A percentile compares a stretch with the other conserved stretches of the same genome.
Evolutionary conservation across 441 rosid species (phyloP).

Genomic region (Pelargonium myrrhifolium): DNA sequence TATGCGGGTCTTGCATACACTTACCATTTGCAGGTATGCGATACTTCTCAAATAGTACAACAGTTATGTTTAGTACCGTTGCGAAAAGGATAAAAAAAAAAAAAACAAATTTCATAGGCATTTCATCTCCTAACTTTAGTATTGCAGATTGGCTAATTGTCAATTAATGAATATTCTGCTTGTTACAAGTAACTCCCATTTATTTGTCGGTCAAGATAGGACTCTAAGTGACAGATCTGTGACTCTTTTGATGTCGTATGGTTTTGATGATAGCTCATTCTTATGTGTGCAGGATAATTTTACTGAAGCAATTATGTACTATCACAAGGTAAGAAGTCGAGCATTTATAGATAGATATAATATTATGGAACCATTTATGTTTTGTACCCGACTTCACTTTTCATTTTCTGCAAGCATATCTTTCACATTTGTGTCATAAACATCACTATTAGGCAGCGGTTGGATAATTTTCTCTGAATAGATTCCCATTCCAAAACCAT

Average conservation of each 20-base stretch:
- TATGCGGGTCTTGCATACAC: conserved; percentile 91
- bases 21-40: conserved; percentile 71
- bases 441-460: too few relatives aligned
- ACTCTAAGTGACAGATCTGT: too few relatives aligned
- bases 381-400: not conserved
- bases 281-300: conserved; percentile 55
- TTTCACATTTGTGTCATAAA: not conserved
- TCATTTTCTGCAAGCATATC: not conserved
- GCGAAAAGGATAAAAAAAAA: too few relatives aligned
- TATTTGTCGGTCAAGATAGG: too few relatives aligned
- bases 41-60: not conserved
- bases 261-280: conserved; percentile 3
- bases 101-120: too few relatives aligned
- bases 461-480: too few relatives aligned
- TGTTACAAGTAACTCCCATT: too few relatives aligned
- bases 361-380: too few relatives aligned
- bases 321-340: conserved; percentile 61
- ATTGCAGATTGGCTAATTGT: too few relatives aligned
- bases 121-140: too few relatives aligned
- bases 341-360: not conserved
- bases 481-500: too few relatives aligned
- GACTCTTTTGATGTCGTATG: conserved; percentile 1
- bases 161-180: too few relatives aligned
- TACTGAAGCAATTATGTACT: conserved; percentile 63
- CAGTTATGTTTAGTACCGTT: not conserved